Conservation (phyloP, 2,329 filamentous ascomycete species). For the Fusarium neocosmosporiellum region DNA sequence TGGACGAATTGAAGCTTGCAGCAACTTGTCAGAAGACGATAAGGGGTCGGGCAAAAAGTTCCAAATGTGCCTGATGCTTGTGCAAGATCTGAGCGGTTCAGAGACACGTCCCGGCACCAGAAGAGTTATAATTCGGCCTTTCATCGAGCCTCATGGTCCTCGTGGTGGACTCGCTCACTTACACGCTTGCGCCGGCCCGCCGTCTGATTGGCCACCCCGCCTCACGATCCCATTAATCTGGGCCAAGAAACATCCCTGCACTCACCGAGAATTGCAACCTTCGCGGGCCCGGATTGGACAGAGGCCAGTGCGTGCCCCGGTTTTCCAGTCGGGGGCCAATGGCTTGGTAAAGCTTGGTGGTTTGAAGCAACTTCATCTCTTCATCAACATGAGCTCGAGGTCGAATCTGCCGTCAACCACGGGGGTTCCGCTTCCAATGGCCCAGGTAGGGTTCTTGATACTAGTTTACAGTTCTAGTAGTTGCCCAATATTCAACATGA, state of each 20-base stretch:
- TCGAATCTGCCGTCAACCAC: background rate
- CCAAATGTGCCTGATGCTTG: constrained; percentile 53
- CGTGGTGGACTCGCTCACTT: constrained; percentile 51
- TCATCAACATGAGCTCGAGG: background rate
- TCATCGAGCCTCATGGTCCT: constrained; percentile 43
- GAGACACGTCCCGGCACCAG: constrained; percentile 52
- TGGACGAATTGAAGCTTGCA: constrained; percentile 52
- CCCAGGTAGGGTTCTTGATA: background rate
- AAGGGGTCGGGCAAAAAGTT: constrained; percentile 50
- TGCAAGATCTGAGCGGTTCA: constrained; percentile 54
- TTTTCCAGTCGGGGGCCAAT: background rate
- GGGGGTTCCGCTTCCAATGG: background rate
- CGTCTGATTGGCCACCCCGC: constrained; percentile 43
- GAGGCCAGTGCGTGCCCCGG: background rate
- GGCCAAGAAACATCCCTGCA: constrained; percentile 46
- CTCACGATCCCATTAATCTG: constrained; percentile 25
- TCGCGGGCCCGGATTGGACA: background rate
- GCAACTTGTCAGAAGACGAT: constrained; percentile 52
- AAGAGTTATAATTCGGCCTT: constrained; percentile 54
- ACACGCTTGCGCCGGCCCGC: constrained; percentile 48
- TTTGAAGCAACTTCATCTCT: background rate
- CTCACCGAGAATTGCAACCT: constrained; percentile 44
- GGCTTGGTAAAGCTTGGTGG: background rate
- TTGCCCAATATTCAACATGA: background rate
- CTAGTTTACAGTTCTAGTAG: background rate